phyloP scores from a whole-genome alignment of 495 filamentous ascomycete genomes.

The Podospora sp. region DNA sequence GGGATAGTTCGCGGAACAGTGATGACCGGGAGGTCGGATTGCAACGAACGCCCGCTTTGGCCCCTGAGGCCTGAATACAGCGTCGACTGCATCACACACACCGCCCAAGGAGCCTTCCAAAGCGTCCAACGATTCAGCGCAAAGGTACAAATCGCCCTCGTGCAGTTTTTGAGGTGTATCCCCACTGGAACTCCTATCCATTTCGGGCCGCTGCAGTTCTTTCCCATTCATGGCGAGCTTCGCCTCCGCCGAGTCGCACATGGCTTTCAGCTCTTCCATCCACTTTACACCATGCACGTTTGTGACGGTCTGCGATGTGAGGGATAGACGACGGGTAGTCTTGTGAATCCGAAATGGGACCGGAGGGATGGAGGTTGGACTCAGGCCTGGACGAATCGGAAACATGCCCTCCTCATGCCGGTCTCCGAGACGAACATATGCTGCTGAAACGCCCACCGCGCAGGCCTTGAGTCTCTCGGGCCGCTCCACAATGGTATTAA shows the following conservation, averaged over 20 bases:
- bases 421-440: slow-evolving; percentile 83
- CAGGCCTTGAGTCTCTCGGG: slow-evolving; percentile 89
- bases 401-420: slow-evolving; percentile 73
- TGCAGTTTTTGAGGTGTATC: slow-evolving; percentile 62
- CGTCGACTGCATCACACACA: slow-evolving; percentile 88
- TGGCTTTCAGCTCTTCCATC: slow-evolving; percentile 86
- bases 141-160: slow-evolving; percentile 87
- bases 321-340: slow-evolving; percentile 63
- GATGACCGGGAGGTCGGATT: slow-evolving; percentile 87
- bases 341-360: slow-evolving; percentile 84
- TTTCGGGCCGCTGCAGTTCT: slow-evolving; percentile 67
- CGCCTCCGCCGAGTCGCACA: slow-evolving; percentile 77
- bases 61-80: slow-evolving; percentile 65
- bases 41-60: slow-evolving; percentile 76
- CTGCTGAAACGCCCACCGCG: slow-evolving; percentile 77
- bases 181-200: slow-evolving; percentile 49
- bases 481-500: slow-evolving; percentile 83
- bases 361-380: slow-evolving; percentile 54
- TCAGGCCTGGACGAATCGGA: slow-evolving; percentile 56
- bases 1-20: slow-evolving; percentile 83
- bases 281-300: slow-evolving; percentile 83
- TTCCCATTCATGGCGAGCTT: slow-evolving; percentile 73
- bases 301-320: slow-evolving; percentile 71
- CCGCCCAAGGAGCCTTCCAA: slow-evolving; percentile 87
- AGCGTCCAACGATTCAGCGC: slow-evolving; percentile 78